Base-by-base conservation (phyloP, 257 asterid genomes). In the Solanum acaule region DNA sequence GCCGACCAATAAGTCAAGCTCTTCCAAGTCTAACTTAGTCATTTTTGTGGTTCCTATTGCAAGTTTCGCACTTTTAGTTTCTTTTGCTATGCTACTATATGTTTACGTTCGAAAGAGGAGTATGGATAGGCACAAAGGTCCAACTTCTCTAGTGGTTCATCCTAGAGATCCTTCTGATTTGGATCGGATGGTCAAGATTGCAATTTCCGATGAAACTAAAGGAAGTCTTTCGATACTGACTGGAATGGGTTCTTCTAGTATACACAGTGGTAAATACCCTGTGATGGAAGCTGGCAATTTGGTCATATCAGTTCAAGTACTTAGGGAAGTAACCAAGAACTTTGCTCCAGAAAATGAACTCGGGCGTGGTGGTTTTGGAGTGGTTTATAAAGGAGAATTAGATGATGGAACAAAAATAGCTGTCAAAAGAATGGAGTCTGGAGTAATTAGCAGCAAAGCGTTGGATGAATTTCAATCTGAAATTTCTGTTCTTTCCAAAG, bases 301-400 rank as follows among this genome's bases (percentile, higher is more conserved):
- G 76, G 90, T 94, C 88, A 94, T 96, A 42, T 95, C 98, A 6
- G 95, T 95, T 31, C 98, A 96, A 90, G 96, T 96, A 88, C 98
- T 96, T 46, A 90, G 95, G 34, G 92, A 95, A 2, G 96, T 94
- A 88, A 95, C 98, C 4, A 93, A 94, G 49, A 95, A 96, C 68
- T 95, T 96, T 63, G 94, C 99, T 8, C 93, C 98, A 1, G 94
- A 95, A 56, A 96, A 96, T 33, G 98, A 95, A 79, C 98, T 96
- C 1, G 99, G 99, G 13, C 98, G 99, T 3, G 98, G 98, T 29
- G 99, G 99, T 40, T 96, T 96, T 86, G 98, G 98, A 73, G 98
- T 95, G 16, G 98, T 96, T 78, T 96, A 96, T 40, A 92, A 94
- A 85, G 99, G 99, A 27, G 96, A 95, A 85, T 87, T 96, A 84